phyloP scores from a whole-genome alignment of 352 stramenopile genomes.

The Globisporangium carolinianum region DNA sequence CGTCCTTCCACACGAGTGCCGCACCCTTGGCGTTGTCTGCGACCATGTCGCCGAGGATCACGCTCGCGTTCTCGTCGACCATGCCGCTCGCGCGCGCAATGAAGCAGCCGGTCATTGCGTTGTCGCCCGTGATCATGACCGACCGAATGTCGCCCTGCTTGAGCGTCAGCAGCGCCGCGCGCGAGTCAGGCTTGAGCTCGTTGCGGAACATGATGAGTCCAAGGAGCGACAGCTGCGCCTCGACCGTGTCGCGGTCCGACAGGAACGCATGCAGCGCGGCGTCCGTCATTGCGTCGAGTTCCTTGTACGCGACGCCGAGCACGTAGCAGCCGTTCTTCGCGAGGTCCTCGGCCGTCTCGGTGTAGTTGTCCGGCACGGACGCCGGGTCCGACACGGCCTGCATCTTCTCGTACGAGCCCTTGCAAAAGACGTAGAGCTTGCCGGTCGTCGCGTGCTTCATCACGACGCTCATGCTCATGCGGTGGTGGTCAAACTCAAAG shows the following conservation, averaged over 20 bases:
- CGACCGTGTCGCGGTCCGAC: conserved; percentile 64
- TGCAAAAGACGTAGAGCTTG: conserved; percentile 77
- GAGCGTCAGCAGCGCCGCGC: conserved; percentile 69
- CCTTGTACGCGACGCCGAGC: conserved; percentile 72
- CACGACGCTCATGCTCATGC: conserved; percentile 89
- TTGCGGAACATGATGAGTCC: conserved; percentile 90
- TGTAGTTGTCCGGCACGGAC: conserved; percentile 71
- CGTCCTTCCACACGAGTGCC: conserved; percentile 56
- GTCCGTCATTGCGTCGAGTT: conserved; percentile 30
- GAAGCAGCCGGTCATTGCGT: conserved; percentile 73
- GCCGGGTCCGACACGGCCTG: conserved; percentile 37
- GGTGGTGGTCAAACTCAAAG: conserved; percentile 90
- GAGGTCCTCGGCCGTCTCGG: conserved; percentile 37
- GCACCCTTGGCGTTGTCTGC: conserved; percentile 20
- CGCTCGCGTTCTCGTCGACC: conserved; percentile 30
- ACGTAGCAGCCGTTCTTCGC: conserved; percentile 87
- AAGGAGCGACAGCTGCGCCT: conserved; percentile 62
- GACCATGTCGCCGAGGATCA: conserved; percentile 63
- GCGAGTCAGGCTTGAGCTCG: conserved; percentile 79
- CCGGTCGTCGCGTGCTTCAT: conserved; percentile 53
- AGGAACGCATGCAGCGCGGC: conserved; percentile 31
- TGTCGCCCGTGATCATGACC: conserved; percentile 89
- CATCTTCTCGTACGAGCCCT: conserved; percentile 88
- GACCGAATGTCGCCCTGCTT: conserved; percentile 64
- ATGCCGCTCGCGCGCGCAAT: conserved; percentile 67